Evolutionary conservation across 2,329 filamentous ascomycete species (phyloP).

Genomic region (Pleurostoma richardsiae): DNA sequence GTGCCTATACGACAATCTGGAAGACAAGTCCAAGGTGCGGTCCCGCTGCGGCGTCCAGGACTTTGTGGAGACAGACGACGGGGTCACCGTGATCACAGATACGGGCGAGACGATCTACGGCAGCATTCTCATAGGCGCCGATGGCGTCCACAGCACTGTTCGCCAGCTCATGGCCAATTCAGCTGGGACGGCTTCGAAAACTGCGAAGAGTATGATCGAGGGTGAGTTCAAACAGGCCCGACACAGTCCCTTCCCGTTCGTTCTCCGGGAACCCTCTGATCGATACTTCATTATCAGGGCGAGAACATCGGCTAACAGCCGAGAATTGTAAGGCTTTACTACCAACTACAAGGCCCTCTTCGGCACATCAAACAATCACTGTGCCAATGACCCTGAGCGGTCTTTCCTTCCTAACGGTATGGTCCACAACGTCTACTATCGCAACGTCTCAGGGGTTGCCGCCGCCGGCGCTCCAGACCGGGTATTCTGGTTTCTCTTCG

Average conservation of each 20-base stretch:
- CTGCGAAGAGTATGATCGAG: not conserved
- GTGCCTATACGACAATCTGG: slow-evolving; percentile 8
- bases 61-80: slow-evolving; percentile 7
- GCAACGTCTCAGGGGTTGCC: slow-evolving; percentile 2
- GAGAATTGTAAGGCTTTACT: not conserved
- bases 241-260: too few species aligned
- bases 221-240: not conserved
- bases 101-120: slow-evolving; percentile 9
- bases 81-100: slow-evolving; percentile 9
- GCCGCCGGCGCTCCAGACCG: slow-evolving; percentile 2
- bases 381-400: not conserved
- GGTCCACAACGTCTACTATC: slow-evolving; percentile 9
- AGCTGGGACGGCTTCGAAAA: not conserved
- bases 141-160: slow-evolving; percentile 7
- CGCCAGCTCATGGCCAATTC: slow-evolving; percentile 1
- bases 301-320: not conserved
- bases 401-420: slow-evolving; percentile 1
- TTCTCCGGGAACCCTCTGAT: too few species aligned
- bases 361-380: slow-evolving; percentile 4
- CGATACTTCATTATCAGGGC: not conserved
- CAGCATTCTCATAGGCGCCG: slow-evolving; percentile 11
- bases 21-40: slow-evolving; percentile 6
- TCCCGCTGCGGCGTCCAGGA: slow-evolving; percentile 5
- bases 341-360: slow-evolving; percentile 5
- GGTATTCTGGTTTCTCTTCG: slow-evolving; percentile 9